These are phyloP conservation scores for Colletotrichum sp. DNA, from an alignment of 2,329 filamentous ascomycete species.

Conservation along the genomic window DNA sequence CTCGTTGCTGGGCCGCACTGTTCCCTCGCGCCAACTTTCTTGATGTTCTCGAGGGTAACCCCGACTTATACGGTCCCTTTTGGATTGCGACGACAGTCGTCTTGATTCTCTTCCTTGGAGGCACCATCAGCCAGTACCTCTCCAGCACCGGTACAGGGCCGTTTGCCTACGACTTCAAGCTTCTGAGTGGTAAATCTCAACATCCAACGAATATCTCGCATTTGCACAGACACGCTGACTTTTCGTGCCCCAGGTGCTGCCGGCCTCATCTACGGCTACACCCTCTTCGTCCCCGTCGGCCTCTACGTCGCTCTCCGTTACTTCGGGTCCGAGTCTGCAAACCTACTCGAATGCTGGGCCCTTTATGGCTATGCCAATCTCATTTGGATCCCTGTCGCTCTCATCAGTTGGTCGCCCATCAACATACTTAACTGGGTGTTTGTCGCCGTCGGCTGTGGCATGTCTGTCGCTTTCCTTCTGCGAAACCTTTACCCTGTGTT, in stretches of 20 bases:
- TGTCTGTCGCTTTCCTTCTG: constrained; percentile 83
- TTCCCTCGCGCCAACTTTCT: constrained; percentile 95
- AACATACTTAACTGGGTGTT: constrained; percentile 92
- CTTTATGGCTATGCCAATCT: constrained; percentile 96
- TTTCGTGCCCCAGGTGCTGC: constrained; percentile 68
- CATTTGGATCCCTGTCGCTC: constrained; percentile 94
- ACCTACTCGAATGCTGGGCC: constrained; percentile 93
- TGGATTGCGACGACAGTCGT: constrained; percentile 99
- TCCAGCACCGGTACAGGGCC: constrained; percentile 69
- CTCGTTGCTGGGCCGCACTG: constrained; percentile 86
- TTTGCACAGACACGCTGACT: not conserved
- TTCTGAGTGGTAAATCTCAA: constrained; percentile 74
- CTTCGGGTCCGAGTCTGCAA: constrained; percentile 93
- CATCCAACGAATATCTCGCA: not conserved
- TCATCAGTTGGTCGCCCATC: constrained; percentile 89
- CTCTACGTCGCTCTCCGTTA: constrained; percentile 91
- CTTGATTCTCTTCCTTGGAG: constrained; percentile 91
- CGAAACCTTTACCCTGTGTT: constrained; percentile 91
- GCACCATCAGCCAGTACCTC: constrained; percentile 92
- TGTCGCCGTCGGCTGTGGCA: constrained; percentile 82
- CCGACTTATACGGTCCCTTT: constrained; percentile 94
- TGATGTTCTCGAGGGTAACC: constrained; percentile 95
- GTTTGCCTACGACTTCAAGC: constrained; percentile 89
- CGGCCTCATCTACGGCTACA: constrained; percentile 95
- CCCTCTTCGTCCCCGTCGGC: constrained; percentile 80